Evolutionary conservation across 768 basidiomycete species (phyloP).

Genomic region (Suillus discolor): DNA sequence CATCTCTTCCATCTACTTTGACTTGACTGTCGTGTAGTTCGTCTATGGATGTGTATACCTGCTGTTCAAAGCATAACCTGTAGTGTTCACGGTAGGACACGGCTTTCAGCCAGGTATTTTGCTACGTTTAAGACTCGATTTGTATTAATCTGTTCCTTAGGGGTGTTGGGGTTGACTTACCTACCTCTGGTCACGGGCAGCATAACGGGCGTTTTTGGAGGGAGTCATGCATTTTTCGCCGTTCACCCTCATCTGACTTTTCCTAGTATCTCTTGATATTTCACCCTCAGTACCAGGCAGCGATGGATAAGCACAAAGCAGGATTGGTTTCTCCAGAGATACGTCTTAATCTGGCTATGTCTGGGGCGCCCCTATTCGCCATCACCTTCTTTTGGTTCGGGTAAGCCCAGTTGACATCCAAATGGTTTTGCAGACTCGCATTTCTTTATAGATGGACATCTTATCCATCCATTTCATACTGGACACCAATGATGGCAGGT

Average conservation of each 20-base stretch:
- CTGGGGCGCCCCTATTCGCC: not conserved
- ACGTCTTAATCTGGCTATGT: not conserved
- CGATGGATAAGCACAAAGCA: not conserved
- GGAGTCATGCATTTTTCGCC: not conserved
- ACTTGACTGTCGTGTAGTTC: slow-evolving; percentile 44
- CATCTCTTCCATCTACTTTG: not conserved
- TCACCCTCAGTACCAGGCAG: not conserved
- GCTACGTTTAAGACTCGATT: not conserved
- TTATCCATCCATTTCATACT: not conserved
- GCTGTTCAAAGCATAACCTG: slow-evolving; percentile 62
- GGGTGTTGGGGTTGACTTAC: not conserved
- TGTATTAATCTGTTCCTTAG: not conserved
- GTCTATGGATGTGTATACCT: slow-evolving; percentile 65
- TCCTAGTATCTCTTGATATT: not conserved
- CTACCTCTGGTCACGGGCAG: not conserved
- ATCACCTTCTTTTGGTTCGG: not conserved
- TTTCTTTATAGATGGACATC: not conserved
- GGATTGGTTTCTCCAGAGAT: slow-evolving; percentile 1
- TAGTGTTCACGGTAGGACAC: slow-evolving; percentile 57
- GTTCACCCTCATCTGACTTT: not conserved
- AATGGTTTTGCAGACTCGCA: not conserved
- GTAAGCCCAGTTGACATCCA: not conserved
- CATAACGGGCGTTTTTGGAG: not conserved
- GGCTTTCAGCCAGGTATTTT: slow-evolving; percentile 51
- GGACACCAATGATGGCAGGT: not conserved